Percentiles rank a stretch among this genome's conserved stretches.
phyloP scores from a whole-genome alignment of 306 rosid genomes.

The Abrus precatorius region DNA sequence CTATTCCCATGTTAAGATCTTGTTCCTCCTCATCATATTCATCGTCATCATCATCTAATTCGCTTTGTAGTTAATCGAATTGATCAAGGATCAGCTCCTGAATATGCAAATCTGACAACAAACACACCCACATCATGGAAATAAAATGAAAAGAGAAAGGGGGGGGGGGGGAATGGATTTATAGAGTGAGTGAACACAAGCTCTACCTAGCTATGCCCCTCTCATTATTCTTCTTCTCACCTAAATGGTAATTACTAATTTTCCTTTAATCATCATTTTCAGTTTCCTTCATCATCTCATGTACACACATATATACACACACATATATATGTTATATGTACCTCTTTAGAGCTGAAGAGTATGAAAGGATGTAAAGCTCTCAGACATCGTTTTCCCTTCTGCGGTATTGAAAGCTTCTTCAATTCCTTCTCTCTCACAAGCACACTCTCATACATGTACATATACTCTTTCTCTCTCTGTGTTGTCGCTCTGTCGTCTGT shows the following conservation, averaged over 20 bases:
- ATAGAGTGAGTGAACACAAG: constrained; percentile 1
- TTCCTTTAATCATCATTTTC: constrained; percentile 64
- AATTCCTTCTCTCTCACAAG: constrained; percentile 48
- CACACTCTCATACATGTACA: constrained; percentile 38
- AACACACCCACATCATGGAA: constrained; percentile 26
- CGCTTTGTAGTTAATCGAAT: constrained; percentile 23
- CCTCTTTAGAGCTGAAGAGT: constrained; percentile 72
- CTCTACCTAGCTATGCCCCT: constrained; percentile 7
- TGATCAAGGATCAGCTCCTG: constrained; percentile 37
- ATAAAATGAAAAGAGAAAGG: constrained; percentile 16
- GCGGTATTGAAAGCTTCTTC: constrained; percentile 77
- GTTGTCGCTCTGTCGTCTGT: constrained; percentile 74
- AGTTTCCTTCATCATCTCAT: constrained; percentile 53
- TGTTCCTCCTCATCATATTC: constrained; percentile 48
- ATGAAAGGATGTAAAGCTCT: constrained; percentile 81
- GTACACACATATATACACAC: neutral
- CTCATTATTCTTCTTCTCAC: constrained; percentile 42
- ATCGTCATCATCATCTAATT: neutral
- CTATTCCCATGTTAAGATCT: constrained; percentile 73
- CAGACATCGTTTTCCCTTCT: constrained; percentile 85
- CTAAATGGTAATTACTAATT: constrained; percentile 21
- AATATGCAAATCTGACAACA: constrained; percentile 48
- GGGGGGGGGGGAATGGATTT: neutral
- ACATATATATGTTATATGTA: constrained; percentile 43
- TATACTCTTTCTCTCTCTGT: constrained; percentile 48